Evolutionary conservation across 1,139 yeast species (phyloP), one percentile per base, ranked within the genome.

Genomic region (Blastobotrys apis): DNA sequence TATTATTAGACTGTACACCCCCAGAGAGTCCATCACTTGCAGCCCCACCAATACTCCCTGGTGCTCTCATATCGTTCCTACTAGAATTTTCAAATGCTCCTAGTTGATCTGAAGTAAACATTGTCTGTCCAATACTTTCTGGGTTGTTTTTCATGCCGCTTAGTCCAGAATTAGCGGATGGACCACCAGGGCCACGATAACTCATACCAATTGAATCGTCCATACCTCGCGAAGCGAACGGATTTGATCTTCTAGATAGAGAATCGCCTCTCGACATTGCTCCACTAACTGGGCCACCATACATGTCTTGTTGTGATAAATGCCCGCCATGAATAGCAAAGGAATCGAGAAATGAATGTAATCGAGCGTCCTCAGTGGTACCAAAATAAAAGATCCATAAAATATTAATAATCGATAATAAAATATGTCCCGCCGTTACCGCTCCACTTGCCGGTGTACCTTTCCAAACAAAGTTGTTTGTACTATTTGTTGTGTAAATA

Each of bases 361-460:
- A 72, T 34, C 95, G 92, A 19, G 68, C 70, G 40, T 68, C 72
- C 31, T 60, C 61, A 3, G 71, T 58, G 3, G 74, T 66, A 30
- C 74, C 97, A 62, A 84, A 85, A 66, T 88, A 90, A 48, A 88
- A 71, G 44, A 90, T 73, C 95, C 97, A 92, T 27, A 72, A 45
- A 25, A 67, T 55, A 62, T 90, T 86, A 51, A 87, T 73, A 64
- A 90, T 86, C 20, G 94, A 80, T 43, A 87, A 69, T 47, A 92
- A 69, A 51, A 92, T 84, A 56, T 85, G 83, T 3, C 98, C 98
- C 0, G 97, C 96, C 1, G 95, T 87, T 16, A 95, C 90, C 31
- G 96, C 94, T 44, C 85, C 84, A 33, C 78, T 78, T n/a, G 83
- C 68, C 10, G 84, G 74, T 16, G 73, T 70, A 17, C 77, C 69